Evolutionary conservation across 805 yeast genomes (phyloP), one percentile per base, ranked within the genome.

Genomic region (Hanseniaspora guilliermondii): DNA sequence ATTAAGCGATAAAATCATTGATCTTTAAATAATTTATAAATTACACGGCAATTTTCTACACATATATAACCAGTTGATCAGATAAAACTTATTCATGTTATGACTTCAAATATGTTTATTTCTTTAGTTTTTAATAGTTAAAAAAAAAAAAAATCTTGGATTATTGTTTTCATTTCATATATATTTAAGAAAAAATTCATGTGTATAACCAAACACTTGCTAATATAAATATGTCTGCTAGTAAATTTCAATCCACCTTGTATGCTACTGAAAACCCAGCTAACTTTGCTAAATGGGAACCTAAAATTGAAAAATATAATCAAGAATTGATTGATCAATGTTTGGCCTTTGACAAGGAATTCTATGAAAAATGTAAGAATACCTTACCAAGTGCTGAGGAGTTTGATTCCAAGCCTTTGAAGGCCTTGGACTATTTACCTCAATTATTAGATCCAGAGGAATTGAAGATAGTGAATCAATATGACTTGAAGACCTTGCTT

Each of bases 401-500:
- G 5, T 52, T 63, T 47, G 65, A 63, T 38, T 53, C 62, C 2
- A 56, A 63, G 39, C 60, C 65, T 14, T 56, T 61, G 17, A 58
- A 61, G 30, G 63, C 64, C 7, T 53, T 58, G 6, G 50, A 53
- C 22, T 61, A 57, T 40, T 49, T 55, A 35, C 41, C 50, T 19
- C 19, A 55, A 14, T 61, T 70, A 22, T 41, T 61, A 22, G 59
- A 64, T 24, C 61, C 58, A 8, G 62, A 63, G 44, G 80, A 77
- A 59, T 65, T 69, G 36, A 64, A 60, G 19, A 76, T 63, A 14
- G 64, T 77, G 61, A 76, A 78, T 19, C 73, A 70, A 30, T 58
- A 67, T 21, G 57, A 76, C 0, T 74, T 77, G 17, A 59, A 66
- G 3, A 69, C 68, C 11, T 68, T 78, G 49, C 72, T 71, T 21